phyloP scores from a whole-genome alignment of 805 yeast species.

The Teunomyces tritomae region DNA sequence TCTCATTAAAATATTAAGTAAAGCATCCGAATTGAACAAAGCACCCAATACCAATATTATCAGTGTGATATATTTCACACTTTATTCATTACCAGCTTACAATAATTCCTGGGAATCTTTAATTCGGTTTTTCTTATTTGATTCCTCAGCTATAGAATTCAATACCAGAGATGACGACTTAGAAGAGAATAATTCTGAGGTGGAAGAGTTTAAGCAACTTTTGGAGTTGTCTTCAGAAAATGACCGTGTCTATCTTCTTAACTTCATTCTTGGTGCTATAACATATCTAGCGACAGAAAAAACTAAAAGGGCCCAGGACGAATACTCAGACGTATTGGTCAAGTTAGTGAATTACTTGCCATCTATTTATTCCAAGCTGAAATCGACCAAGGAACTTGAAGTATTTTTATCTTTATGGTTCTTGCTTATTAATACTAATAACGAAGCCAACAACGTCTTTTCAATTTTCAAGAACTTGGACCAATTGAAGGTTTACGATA shows the following conservation, averaged over 20 bases:
- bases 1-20: slow-evolving; percentile 11
- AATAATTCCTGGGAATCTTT: slow-evolving; percentile 36
- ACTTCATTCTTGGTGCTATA: slow-evolving; percentile 42
- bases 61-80: slow-evolving; percentile 24
- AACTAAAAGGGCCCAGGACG: slow-evolving; percentile 9
- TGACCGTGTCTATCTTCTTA: slow-evolving; percentile 27
- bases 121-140: slow-evolving; percentile 42
- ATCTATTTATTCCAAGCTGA: slow-evolving; percentile 21
- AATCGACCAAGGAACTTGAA: slow-evolving; percentile 14
- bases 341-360: slow-evolving; percentile 24
- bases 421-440: slow-evolving; percentile 14
- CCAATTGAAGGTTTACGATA: slow-evolving; percentile 25
- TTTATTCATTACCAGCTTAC: slow-evolving; percentile 31
- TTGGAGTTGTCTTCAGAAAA: slow-evolving; percentile 24
- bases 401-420: slow-evolving; percentile 28
- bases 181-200: slow-evolving; percentile 17
- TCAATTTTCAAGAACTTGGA: slow-evolving; percentile 23
- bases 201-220: slow-evolving; percentile 26
- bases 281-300: slow-evolving; percentile 26
- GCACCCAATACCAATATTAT: slow-evolving; percentile 9
- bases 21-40: background rate
- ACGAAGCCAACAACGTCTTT: slow-evolving; percentile 16
- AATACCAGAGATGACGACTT: slow-evolving; percentile 9
- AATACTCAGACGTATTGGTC: slow-evolving; percentile 16
- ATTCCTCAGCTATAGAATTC: slow-evolving; percentile 35